Evolutionary conservation across 2,329 filamentous ascomycete species (phyloP), one percentile per base, ranked within the genome.

Genomic region (Penicillium sclerotigenum): DNA sequence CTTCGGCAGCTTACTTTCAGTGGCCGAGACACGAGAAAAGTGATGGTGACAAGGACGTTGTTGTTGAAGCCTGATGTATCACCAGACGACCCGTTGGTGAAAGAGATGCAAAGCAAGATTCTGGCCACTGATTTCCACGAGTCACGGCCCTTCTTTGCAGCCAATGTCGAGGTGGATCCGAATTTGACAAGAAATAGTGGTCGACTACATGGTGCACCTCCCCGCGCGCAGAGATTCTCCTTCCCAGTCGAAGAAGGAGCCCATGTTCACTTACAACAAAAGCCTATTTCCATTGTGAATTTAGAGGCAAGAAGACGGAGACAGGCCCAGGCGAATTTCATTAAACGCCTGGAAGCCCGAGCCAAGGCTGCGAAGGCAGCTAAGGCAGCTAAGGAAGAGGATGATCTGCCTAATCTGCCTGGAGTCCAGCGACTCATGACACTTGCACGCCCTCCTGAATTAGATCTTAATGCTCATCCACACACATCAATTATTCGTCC

Each of bases 1-100:
- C 68, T 87, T 38, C 80, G 78, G 45, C 79, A 81, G 57, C 66
- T 82, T 43, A 77, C 71, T 1, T 85, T 84, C 64, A 75, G 74
- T 16, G 82, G 82, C 60, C 75, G 72, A 56, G 75, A 78, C 18
- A 71, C 67, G 29, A 77, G 77, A 54, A 81, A 80, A 1, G 64
- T 76, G 5, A 77, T 78, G 63, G 72, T 80, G 18, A 79, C 74
- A n/a, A 81, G 78, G 52, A 75, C 72, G 5, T 77, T 87, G 16
- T 63, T 85, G 28, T 75, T 75, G 11, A 74, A 77, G 47, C 73
- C 78, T 20, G 71, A 79, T 2, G 70, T 84, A 33, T 67, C 73
- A 7, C 68, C 78, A 7, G 71, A 73, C 13, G 76, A 79, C 43
- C 72, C 75, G 2, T 58, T 75, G n/a, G 76, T 85, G 16, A 74